Evolutionary conservation across 148 eudicot species (phyloP), one percentile per base, ranked within the genome.

Genomic region (Amaranthus cruentus): DNA sequence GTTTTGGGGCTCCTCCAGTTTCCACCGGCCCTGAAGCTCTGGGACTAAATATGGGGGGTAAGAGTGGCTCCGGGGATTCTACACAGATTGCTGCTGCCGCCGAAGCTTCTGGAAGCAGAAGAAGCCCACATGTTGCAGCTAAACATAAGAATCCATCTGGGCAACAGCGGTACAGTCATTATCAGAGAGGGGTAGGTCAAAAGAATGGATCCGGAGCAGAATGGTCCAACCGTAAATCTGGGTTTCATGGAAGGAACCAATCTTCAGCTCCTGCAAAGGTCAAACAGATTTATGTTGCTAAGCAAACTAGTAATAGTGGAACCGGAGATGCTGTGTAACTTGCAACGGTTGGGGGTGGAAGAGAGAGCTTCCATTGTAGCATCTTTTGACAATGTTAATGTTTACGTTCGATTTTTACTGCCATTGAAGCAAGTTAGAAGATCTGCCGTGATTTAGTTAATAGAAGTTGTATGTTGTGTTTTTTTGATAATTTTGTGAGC

Each of bases 251-350:
- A 77, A 81, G 92, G 77, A 88, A 82, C 81, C 85, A 88, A 18
- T 87, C 90, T 15, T 38, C 78, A 10, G 87, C 88, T 55, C 63
- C 81, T 12, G 55, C 90, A 18, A 95, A 92, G 74, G 79, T 91
- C 69, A 95, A 89, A 78, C 99, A 95, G 78, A 82, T 95, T 53
- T 95, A 95, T 70, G 99, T 95, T 71, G 90, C 97, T 55, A 95
- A 95, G 80, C 99, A 88, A 82, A 83, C 80, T 64, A 70, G 80
- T 62, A 68, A 77, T 1, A 71, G 74, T 48, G 93, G 84, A 71
- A 70, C 79, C 71, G 83, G 88, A 55, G 56, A 80, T 60, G 69
- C 62, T 38, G 72, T 74, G 60, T 87, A 79, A 81, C 67, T 57
- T 44, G 66, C 56, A 66, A 21, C 56, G 13, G 8, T 55, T 44